phyloP scores from a whole-genome alignment of 441 rosid species.

The Arabidopsis hybrid region DNA sequence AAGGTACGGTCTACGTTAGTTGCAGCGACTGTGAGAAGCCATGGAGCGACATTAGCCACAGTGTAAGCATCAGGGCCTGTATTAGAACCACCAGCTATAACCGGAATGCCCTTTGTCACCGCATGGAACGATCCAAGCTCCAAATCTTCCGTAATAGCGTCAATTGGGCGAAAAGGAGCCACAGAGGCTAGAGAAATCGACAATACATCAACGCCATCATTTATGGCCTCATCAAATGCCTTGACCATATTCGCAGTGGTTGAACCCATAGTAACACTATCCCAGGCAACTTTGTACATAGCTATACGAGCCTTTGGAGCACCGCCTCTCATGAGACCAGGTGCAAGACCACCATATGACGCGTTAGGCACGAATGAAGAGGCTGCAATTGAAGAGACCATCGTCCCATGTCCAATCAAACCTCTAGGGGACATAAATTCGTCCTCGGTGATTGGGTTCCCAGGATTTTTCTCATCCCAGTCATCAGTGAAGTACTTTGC shows the following conservation, averaged over 20 bases:
- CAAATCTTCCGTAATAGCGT: slow-evolving; percentile 51
- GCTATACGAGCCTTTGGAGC: slow-evolving; percentile 78
- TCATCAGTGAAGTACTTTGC: slow-evolving; percentile 68
- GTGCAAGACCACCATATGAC: slow-evolving; percentile 63
- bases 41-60: slow-evolving; percentile 59
- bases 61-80: slow-evolving; percentile 45
- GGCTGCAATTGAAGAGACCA: slow-evolving; percentile 63
- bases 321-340: slow-evolving; percentile 70
- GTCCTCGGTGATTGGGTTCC: fast-evolving
- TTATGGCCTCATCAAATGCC: slow-evolving; percentile 63
- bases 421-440: slow-evolving; percentile 52
- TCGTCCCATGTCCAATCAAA: slow-evolving; percentile 59
- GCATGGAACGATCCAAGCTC: slow-evolving; percentile 74
- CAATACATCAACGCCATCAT: slow-evolving; percentile 64
- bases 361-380: slow-evolving; percentile 55
- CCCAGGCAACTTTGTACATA: slow-evolving; percentile 63
- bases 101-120: slow-evolving; percentile 62
- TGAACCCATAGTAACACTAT: not conserved
- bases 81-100: slow-evolving; percentile 60
- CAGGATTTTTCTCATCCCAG: not conserved
- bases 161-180: slow-evolving; percentile 45
- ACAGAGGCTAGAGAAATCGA: slow-evolving; percentile 63
- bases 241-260: slow-evolving; percentile 39
- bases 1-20: slow-evolving; percentile 64
- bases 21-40: slow-evolving; percentile 72